Percentiles rank a stretch among this genome's conserved stretches.
These are phyloP conservation scores for Chaetoceros muelleri DNA, from an alignment of 108 stramenopile genomes.

Conservation along the genomic window DNA sequence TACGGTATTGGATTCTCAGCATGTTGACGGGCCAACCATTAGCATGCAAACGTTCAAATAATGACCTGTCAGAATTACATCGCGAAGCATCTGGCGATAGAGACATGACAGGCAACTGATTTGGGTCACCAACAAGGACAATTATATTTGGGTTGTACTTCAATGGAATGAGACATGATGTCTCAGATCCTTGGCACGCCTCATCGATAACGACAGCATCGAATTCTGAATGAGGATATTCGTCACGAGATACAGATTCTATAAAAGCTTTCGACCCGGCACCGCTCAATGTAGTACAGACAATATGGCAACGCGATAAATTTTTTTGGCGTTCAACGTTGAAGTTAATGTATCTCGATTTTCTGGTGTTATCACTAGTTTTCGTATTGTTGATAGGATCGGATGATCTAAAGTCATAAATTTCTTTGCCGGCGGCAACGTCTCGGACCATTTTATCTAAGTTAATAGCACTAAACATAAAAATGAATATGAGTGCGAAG, in stretches of 20 bases:
- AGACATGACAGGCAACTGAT: slow-evolving; percentile 79
- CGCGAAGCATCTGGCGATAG: slow-evolving; percentile 29
- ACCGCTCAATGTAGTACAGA: slow-evolving; percentile 35
- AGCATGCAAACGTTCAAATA: slow-evolving; percentile 73
- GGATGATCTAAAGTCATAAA: not conserved
- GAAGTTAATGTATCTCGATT: too few relatives aligned
- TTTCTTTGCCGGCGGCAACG: not conserved
- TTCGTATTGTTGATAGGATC: not conserved
- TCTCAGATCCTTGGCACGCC: slow-evolving; percentile 78
- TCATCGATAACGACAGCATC: slow-evolving; percentile 84
- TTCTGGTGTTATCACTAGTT: not conserved
- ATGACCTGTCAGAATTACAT: slow-evolving; percentile 32
- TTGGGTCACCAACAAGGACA: slow-evolving; percentile 68
- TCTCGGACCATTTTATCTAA: not conserved
- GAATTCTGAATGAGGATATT: slow-evolving; percentile 38
- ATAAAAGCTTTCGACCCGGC: slow-evolving; percentile 41
- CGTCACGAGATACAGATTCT: slow-evolving; percentile 28
- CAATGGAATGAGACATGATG: slow-evolving; percentile 75
- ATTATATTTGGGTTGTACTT: slow-evolving; percentile 40
- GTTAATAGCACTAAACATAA: too few relatives aligned
- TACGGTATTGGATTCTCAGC: slow-evolving; percentile 77
- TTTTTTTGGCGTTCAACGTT: slow-evolving; percentile 16
- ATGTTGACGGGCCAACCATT: slow-evolving; percentile 49
- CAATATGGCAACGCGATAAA: slow-evolving; percentile 24
- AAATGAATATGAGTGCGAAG: too few relatives aligned